phyloP scores from a whole-genome alignment of 805 yeast species.

The Ogataea nonfermentans region DNA sequence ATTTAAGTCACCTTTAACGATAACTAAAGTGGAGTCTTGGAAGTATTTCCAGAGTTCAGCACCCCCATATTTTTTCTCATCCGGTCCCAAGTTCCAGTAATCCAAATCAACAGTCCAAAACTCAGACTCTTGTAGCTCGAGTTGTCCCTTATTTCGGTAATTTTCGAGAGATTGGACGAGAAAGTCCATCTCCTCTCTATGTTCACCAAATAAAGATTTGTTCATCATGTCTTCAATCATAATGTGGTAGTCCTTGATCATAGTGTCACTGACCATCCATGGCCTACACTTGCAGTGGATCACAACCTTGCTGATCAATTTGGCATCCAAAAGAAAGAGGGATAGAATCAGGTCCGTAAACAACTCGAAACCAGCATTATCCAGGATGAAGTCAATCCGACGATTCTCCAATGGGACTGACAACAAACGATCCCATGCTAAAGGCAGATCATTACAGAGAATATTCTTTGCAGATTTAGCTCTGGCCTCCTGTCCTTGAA shows the following conservation, averaged over 20 bases:
- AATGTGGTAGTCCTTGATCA: conserved; percentile 71
- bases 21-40: conserved; percentile 61
- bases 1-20: conserved; percentile 94
- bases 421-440: conserved; percentile 57
- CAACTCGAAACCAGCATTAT: conserved; percentile 93
- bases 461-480: conserved; percentile 78
- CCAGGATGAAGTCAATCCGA: conserved; percentile 80
- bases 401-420: conserved; percentile 32
- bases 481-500: conserved; percentile 88
- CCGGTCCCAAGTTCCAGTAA: conserved; percentile 64
- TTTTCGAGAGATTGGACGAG: conserved; percentile 45
- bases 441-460: conserved; percentile 67
- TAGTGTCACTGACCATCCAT: conserved; percentile 97
- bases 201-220: conserved; percentile 48
- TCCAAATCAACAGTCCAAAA: conserved; percentile 87
- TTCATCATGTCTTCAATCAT: conserved; percentile 58
- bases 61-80: conserved; percentile 56
- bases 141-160: conserved; percentile 45
- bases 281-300: conserved; percentile 90
- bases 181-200: conserved; percentile 45
- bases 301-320: conserved; percentile 60
- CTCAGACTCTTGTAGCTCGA: conserved; percentile 55
- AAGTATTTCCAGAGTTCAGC: conserved; percentile 60
- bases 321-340: conserved; percentile 66
- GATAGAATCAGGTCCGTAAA: conserved; percentile 77